Base-by-base conservation (phyloP, 495 filamentous ascomycete genomes). In the Bombardia bombarda region DNA sequence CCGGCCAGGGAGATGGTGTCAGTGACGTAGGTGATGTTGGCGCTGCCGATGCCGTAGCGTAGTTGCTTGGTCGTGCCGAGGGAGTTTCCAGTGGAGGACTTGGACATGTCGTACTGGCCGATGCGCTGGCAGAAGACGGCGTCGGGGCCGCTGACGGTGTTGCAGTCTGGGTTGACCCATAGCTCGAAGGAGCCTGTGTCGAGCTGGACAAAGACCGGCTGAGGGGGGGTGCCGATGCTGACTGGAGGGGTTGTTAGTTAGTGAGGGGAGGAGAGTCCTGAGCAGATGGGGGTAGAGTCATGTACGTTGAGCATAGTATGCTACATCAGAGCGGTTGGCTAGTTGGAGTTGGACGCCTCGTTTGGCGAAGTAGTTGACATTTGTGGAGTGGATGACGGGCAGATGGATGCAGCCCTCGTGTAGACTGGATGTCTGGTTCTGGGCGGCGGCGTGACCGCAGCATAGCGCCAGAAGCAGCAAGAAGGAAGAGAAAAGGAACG, bases 181-280 rank as follows among this genome's bases (percentile, higher is more conserved):
- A 73, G 54, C 53, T 73, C 68, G 48, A 72, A 72, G 8, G 68
- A 72, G 19, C 68, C 69, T 4, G 69, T 73, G 44, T 73, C 69
- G 32, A 73, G 44, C 52, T 73, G 69, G 6, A 69, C 67, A 49
- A 57, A 72, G 12, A 69, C 62, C 10, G 61, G 51, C 38, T 73
- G 69, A 10, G 66, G 56, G 23, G 68, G 69, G 10, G 67, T 70
- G 24, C 69, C 68, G 22, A 72, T 70, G 38, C 70, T 63, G 47
- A 73, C 67, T 70, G 49, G 24, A 28, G 16, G 3, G 12, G 12
- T 17, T 3, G 22, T 20, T 5, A 21, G 17, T 0, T 2, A 10
- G 32, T 9, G 32, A 14, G 21, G 18, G 21, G 38, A 17, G 31
- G 10, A 32, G 38, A n/a, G n/a, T n/a, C n/a, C n/a, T n/a, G n/a